Evolutionary conservation across 495 filamentous ascomycete genomes (phyloP).

Genomic region (Eremomyces bilateralis): DNA sequence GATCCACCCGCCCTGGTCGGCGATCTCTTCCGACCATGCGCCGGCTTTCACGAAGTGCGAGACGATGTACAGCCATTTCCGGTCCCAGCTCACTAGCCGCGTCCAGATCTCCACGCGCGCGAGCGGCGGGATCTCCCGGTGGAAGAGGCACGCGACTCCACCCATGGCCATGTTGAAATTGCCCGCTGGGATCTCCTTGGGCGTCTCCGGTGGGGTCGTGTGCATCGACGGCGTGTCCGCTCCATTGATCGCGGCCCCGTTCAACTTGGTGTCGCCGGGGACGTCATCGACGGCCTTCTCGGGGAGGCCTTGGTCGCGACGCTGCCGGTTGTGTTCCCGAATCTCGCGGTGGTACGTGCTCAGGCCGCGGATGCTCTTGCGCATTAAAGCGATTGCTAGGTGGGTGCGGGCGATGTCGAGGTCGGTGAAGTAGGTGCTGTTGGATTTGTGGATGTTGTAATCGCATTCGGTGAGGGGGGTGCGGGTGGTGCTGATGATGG

Average conservation of each 20-base stretch:
- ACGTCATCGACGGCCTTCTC: too few relatives aligned
- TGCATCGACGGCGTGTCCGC: constrained; percentile 18
- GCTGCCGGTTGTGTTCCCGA: background rate
- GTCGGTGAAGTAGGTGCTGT: constrained; percentile 56
- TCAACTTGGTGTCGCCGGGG: too few relatives aligned
- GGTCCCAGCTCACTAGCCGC: constrained; percentile 48
- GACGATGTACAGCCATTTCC: constrained; percentile 65
- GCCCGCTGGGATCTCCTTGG: constrained; percentile 8
- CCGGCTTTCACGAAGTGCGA: constrained; percentile 47
- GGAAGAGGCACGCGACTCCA: constrained; percentile 41
- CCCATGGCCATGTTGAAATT: constrained; percentile 40
- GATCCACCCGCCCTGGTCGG: constrained; percentile 25
- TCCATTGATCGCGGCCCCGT: constrained; percentile 8
- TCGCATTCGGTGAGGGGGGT: constrained; percentile 48
- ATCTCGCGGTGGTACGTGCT: constrained; percentile 1
- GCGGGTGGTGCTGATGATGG: constrained; percentile 35
- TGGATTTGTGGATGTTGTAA: constrained; percentile 68
- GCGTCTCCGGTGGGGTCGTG: background rate
- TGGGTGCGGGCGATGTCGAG: constrained; percentile 47
- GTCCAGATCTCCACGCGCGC: constrained; percentile 46
- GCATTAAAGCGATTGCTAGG: constrained; percentile 35
- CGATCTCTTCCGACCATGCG: constrained; percentile 14
- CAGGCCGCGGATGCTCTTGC: constrained; percentile 28
- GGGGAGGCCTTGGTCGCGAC: constrained; percentile 1
- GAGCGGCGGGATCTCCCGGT: constrained; percentile 44